Evolutionary conservation across 257 asterid genomes (phyloP), one percentile per base, ranked within the genome.

Genomic region (Handroanthus guayacan): DNA sequence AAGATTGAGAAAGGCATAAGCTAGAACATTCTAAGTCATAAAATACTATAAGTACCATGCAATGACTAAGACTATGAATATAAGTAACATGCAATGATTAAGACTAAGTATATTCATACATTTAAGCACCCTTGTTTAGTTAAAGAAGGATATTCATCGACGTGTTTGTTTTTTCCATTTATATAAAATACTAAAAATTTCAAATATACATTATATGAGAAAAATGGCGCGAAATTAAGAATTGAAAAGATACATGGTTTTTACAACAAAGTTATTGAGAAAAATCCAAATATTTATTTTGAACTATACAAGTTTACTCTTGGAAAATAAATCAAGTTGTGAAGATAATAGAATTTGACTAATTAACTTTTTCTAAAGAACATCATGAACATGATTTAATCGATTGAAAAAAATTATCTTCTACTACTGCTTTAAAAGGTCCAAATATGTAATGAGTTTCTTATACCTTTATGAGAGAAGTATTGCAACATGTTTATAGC

Each of bases 381-480:
- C 50, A 37, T 36, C 50, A 37, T 36, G 48, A 62, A 62, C 13
- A 5, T 9, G 14, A 58, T 25, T 17, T 9, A 58, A 58, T 18
- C 39, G 25, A 58, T 2, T 13, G 10, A 16, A 17, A 55, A 56
- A 20, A 25, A 2, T 8, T 5, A 67, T 67, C 34, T 67, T 67
- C 57, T 9, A 17, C 9, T n/a, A n/a, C 36, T 20, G 47, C 39
- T 18, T 9, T 9, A 67, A 18, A 58, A 10, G 18, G 11, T 20
- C 11, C 31, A 9, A 36, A 55, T 43, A 25, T 25, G 31, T 25
- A 25, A 37, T 61, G 57, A 51, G 38, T 64, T 56, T 65, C 12
- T 3, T 65, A 5, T 69, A 82, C 86, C 86, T 82, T 57, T 25
- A 8, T 74, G 78, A 14, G 78, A 69, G 68, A 71, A 72, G 50